Conservation (phyloP, 2,329 filamentous ascomycete species). For the Phialemonium atrogriseum region DNA sequence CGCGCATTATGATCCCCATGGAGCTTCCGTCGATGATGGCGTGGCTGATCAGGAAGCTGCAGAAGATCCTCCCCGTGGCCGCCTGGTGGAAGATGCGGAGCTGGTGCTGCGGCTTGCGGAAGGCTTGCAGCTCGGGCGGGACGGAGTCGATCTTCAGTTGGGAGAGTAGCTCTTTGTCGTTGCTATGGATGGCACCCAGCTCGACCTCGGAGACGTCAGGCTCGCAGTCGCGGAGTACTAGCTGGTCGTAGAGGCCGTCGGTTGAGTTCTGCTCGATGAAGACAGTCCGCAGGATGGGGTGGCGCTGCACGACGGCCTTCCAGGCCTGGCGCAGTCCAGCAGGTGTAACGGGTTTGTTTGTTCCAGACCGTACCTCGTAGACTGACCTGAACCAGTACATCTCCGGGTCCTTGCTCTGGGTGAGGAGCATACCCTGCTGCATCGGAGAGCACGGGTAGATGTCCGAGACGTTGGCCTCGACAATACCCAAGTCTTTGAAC, state of each 20-base stretch:
- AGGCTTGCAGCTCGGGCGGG: conserved; percentile 3
- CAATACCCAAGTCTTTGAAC: conserved; percentile 3
- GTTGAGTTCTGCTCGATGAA: conserved; percentile 7
- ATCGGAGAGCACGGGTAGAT: conserved; percentile 20
- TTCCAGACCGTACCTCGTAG: conserved; percentile 1
- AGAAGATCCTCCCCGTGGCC: conserved; percentile 4
- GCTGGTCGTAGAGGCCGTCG: conserved; percentile 7
- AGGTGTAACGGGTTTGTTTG: background rate
- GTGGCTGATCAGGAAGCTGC: conserved; percentile 6
- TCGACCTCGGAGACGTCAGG: conserved; percentile 3
- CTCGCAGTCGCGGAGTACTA: conserved; percentile 6
- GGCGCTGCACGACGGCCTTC: conserved; percentile 6
- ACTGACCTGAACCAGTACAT: no score
- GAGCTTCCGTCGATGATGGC: conserved; percentile 3
- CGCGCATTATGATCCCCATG: conserved; percentile 6
- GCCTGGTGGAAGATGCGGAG: conserved; percentile 3
- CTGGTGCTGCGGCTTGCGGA: conserved; percentile 5
- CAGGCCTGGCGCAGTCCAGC: conserved; percentile 4
- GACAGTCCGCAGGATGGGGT: conserved; percentile 6
- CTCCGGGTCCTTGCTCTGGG: conserved; percentile 5
- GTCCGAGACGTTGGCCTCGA: conserved; percentile 13
- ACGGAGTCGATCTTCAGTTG: no score
- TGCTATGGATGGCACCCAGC: background rate
- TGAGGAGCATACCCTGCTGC: conserved; percentile 16
- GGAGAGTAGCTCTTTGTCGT: conserved; percentile 1